Base-by-base conservation (phyloP, 139 green algal genomes). In the Raphidocelis subcapitata region DNA sequence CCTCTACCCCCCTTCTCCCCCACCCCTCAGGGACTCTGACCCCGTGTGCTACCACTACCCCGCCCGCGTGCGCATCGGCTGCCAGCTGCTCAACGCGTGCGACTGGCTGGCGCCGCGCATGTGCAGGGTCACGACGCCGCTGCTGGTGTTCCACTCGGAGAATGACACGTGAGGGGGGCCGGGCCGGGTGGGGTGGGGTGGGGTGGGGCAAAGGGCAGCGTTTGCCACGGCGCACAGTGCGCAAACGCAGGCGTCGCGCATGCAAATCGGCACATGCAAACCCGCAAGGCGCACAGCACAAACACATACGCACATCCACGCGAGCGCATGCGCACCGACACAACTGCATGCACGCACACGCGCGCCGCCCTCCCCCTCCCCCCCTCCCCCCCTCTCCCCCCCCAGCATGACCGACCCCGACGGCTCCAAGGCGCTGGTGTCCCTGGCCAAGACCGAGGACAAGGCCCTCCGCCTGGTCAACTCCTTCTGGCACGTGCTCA, bases 401-500 rank as follows among this genome's bases (percentile, higher is more conserved):
- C 41, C 41, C 41, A 49, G 41, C 0, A 79, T 93, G 81, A 83
- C 74, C 26, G 88, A 93, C 69, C 74, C 70, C 3, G 88, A 88
- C 52, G 85, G 87, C n/a, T 84, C 72, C 14, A 83, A 84, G 51
- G 47, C 47, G 47, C 67, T 92, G 18, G 76, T 81, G 31, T 44
- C 73, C 0, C 49, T 47, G 3, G 68, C 77, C 37, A 47, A 80
- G 73, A n/a, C n/a, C n/a, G n/a, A 68, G 2, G 86, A 93, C 82
- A 93, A 93, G 79, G 84, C 73, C 31, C 65, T 94, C 49, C 67
- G 68, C 4, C 49, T 88, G 65, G 62, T 93, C 23, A 81, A 81
- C 32, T 16, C 72, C 36, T 84, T 86, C 71, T 93, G 87, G 89
- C 89, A 94, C 76, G 80, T 92, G 41, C 66, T 94, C 31, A 72